Base-by-base conservation (phyloP, 2,329 filamentous ascomycete species). In the Xylaria digitata region DNA sequence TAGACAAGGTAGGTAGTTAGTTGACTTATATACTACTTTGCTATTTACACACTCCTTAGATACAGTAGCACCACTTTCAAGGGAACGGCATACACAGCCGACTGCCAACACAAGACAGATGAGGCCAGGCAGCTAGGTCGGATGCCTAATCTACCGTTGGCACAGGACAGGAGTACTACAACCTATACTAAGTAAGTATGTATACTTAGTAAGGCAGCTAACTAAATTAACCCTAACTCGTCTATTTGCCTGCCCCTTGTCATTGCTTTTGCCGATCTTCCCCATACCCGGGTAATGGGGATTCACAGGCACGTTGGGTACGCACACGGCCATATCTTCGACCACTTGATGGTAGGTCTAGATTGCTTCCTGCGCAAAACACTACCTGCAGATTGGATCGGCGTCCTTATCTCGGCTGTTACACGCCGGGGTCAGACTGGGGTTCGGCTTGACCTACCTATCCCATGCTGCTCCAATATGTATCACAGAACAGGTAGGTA, bases 251-350 rank as follows among this genome's bases (percentile, higher is more conserved):
- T 40, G 9, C 37, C 11, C 4, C 37, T 13, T 7, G 34, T 37
- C 37, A 40, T 57, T 46, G 23, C 40, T 43, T 46, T 57, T 57
- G 54, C 42, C 26, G 54, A 57, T 57, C 54, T 26, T 45, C 23
- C 5, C 21, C 9, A 26, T 17, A 13, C 34, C 53, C 37, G 37
- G 37, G 37, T 42, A 55, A 55, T 55, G 37, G 53, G 48, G 21
- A 42, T 40, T 13, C 2, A 3, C 37, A 15, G 37, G 37, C 37
- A 13, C 37, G 37, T 40, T 13, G 37, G 37, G 9, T 40, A 40
- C 37, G 37, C 11, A 15, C 37, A 40, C 26, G 26, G 26, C 26
- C 2, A 26, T 26, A 5, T 26, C 26, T 26, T 26, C 26, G 26
- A 26, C 26, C 26, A 26, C 26, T 26, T 26, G 32, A 34, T 34